Conservation (phyloP, 805 yeast species). For the Candida quercuum region DNA sequence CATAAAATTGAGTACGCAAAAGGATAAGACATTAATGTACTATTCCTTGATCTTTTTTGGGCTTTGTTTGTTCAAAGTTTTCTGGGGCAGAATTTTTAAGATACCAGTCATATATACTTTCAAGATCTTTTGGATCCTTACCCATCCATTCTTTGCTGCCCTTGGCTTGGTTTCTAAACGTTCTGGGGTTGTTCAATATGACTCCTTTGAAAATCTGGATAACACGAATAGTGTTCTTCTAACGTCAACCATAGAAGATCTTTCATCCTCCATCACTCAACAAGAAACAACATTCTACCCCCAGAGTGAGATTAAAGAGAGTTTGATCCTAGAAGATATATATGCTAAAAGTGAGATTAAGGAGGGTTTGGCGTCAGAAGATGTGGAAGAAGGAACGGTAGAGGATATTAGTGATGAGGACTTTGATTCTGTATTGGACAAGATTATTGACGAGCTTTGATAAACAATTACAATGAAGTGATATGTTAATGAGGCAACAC, state of each 20-base stretch:
- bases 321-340: neutral
- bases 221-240: too few relatives aligned
- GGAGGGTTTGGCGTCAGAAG: neutral
- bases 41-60: conserved; percentile 18
- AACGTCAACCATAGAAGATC: too few relatives aligned
- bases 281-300: too few relatives aligned
- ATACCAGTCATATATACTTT: conserved; percentile 14
- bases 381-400: neutral
- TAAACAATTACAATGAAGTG: too few relatives aligned
- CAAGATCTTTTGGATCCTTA: conserved; percentile 6
- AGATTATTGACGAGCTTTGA: conserved; percentile 15
- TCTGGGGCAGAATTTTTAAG: conserved; percentile 19
- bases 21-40: conserved; percentile 20
- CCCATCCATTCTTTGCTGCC: conserved; percentile 7
- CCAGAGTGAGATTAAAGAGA: neutral
- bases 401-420: neutral
- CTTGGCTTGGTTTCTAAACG: conserved; percentile 10
- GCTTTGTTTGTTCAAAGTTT: conserved; percentile 14
- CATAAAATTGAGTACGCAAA: conserved; percentile 18
- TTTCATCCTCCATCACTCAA: too few relatives aligned
- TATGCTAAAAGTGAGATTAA: neutral
- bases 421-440: conserved; percentile 8
- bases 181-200: neutral
- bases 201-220: neutral
- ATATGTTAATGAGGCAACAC: too few relatives aligned